These are phyloP conservation scores for Domatiomyces catenatus DNA, from an alignment of 2,329 filamentous ascomycete genomes.

Conservation along the genomic window DNA sequence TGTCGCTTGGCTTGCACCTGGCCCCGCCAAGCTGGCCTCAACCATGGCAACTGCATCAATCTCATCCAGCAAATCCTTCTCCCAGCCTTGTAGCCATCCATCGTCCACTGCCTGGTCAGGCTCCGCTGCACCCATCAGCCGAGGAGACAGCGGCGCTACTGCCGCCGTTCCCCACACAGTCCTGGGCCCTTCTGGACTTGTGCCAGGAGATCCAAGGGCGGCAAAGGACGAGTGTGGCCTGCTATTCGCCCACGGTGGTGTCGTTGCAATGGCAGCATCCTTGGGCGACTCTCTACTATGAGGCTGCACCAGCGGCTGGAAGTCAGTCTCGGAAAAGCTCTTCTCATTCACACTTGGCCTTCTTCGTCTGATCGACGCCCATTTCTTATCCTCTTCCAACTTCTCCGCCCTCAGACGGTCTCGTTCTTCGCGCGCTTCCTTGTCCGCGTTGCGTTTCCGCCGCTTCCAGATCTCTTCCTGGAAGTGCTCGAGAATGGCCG, in stretches of 20 bases:
- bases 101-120: slow-evolving; percentile 41
- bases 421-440: slow-evolving; percentile 72
- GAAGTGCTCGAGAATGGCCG: slow-evolving; percentile 61
- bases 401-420: slow-evolving; percentile 70
- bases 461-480: slow-evolving; percentile 60
- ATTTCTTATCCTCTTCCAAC: slow-evolving; percentile 53
- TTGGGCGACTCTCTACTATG: slow-evolving; percentile 19
- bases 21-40: slow-evolving; percentile 22
- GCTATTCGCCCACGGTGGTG: slow-evolving; percentile 27
- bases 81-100: slow-evolving; percentile 76
- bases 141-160: slow-evolving; percentile 40
- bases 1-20: slow-evolving; percentile 14
- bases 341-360: slow-evolving; percentile 37
- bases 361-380: slow-evolving; percentile 51
- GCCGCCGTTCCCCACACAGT: slow-evolving; percentile 92
- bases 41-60: slow-evolving; percentile 39
- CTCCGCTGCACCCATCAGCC: slow-evolving; percentile 26
- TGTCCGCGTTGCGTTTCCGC: slow-evolving; percentile 63
- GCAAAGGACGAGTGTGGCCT: slow-evolving; percentile 29
- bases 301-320: slow-evolving; percentile 42
- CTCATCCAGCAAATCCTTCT: slow-evolving; percentile 57
- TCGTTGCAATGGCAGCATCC: slow-evolving; percentile 23
- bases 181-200: slow-evolving; percentile 57
- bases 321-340: slow-evolving; percentile 45
- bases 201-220: slow-evolving; percentile 58